These are phyloP conservation scores for Hypoxylon sp. DNA, from an alignment of 2,329 filamentous ascomycete species.

Conservation along the genomic window DNA sequence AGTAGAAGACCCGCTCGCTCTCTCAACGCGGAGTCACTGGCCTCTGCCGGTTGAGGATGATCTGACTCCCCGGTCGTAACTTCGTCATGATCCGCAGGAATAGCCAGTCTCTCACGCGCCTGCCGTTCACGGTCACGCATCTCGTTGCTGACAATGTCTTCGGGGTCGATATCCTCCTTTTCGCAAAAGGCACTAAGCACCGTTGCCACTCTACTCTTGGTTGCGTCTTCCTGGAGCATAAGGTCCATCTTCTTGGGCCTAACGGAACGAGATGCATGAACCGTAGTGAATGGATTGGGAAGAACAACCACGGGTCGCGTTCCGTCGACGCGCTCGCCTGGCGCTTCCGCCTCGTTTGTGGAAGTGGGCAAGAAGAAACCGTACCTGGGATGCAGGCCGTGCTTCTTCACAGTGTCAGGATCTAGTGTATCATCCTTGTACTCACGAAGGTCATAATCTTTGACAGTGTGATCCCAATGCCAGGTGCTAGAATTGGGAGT, in stretches of 20 bases:
- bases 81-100: constrained; percentile 34
- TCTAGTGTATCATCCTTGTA: constrained; percentile 66
- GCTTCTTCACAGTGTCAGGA: constrained; percentile 62
- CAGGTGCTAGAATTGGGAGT: constrained; percentile 67
- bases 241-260: constrained; percentile 51
- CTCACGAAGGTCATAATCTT: constrained; percentile 65
- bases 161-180: constrained; percentile 43
- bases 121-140: constrained; percentile 50
- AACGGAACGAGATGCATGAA: constrained; percentile 62
- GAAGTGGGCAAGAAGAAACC: constrained; percentile 66
- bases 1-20: constrained; percentile 40
- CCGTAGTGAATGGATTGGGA: constrained; percentile 59
- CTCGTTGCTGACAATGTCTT: constrained; percentile 50
- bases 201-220: constrained; percentile 40
- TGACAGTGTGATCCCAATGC: constrained; percentile 67
- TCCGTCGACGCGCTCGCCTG: constrained; percentile 59
- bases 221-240: constrained; percentile 44
- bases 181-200: constrained; percentile 45
- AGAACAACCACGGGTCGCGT: constrained; percentile 64
- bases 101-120: constrained; percentile 40
- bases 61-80: constrained; percentile 11
- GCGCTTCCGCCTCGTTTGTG: constrained; percentile 59
- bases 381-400: constrained; percentile 66
- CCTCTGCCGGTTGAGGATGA: constrained; percentile 5
- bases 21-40: constrained; percentile 20